Evolutionary conservation across 331 rosid species (phyloP), one percentile per base, ranked within the genome.

Genomic region (Malus hybrid): DNA sequence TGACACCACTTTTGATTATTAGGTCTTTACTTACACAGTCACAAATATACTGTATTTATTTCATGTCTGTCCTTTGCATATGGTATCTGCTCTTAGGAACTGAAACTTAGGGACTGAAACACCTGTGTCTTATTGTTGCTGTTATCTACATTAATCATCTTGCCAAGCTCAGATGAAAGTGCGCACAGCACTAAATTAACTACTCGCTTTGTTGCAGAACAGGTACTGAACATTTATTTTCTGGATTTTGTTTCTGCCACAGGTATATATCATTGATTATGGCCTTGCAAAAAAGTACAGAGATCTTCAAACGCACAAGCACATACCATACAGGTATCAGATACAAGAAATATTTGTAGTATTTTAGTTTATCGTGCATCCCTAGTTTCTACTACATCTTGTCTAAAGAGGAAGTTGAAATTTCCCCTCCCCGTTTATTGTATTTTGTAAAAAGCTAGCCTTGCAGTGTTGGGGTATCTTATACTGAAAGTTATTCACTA

Each of bases 251-350:
- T 68, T 50, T 77, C 69, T 71, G 50, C 70, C 42, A n/a, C 87
- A 95, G 99, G 98, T 95, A 15, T 95, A 95, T 82, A 46, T 92
- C 81, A 95, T 95, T 76, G 99, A 95, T 89, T 95, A 92, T 83
- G 99, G 99, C 82, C 99, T 95, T 68, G 98, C 96, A 20, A 95
- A 95, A 78, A 95, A 90, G 88, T 95, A 73, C 68, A 87, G 97
- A 74, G 99, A 95, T 90, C 98, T 95, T 81, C 99, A 95, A 77
- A 95, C 99, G 18, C 98, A 92, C 77, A 95, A 88, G 93, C 99
- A 95, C 85, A 95, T 95, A 84, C 98, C 98, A 33, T 95, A 95
- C 80, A 92, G 99, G 99, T 95, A 86, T 72, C 79, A 48, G 48
- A 73, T 78, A 34, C 34, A 58, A 33, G 26, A 33, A 53, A 62